These are phyloP conservation scores for Tephrocybe sp. DNA, from an alignment of 768 basidiomycete genomes.

Conservation along the genomic window DNA sequence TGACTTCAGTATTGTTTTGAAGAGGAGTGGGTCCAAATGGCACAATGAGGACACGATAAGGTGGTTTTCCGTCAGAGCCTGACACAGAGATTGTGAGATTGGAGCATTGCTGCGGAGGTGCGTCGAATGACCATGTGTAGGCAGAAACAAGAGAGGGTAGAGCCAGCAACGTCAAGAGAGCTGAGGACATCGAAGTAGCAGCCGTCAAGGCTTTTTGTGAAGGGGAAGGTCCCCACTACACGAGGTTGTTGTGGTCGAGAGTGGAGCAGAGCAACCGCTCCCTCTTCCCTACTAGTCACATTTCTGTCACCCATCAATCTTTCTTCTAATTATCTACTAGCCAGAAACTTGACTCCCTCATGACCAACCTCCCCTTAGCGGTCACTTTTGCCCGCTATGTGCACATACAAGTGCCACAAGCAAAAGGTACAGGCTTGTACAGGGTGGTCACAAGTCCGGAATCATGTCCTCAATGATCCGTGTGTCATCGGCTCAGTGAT, in stretches of 20 bases:
- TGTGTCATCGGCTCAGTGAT: too few relatives aligned
- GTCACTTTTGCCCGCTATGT: too few relatives aligned
- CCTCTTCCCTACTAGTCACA: too few relatives aligned
- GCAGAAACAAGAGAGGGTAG: constrained; percentile 30
- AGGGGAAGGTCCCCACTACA: neutral
- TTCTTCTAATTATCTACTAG: too few relatives aligned
- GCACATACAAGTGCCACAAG: too few relatives aligned
- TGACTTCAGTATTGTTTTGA: constrained; percentile 58
- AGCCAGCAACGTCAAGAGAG: constrained; percentile 22
- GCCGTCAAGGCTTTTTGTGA: constrained; percentile 1
- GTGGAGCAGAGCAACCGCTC: constrained; percentile 7
- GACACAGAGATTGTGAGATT: constrained; percentile 57
- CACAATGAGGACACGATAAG: constrained; percentile 64
- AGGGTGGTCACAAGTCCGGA: too few relatives aligned
- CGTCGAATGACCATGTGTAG: constrained; percentile 44
- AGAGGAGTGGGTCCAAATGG: constrained; percentile 67
- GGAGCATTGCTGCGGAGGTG: constrained; percentile 60
- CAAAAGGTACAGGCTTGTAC: too few relatives aligned
- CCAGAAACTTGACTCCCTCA: too few relatives aligned
- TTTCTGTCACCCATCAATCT: neutral
- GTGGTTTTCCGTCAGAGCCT: constrained; percentile 57
- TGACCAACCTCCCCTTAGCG: too few relatives aligned
- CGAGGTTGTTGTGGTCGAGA: neutral
- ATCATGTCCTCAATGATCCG: too few relatives aligned
- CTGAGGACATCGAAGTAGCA: constrained; percentile 13